Evolutionary conservation across 352 stramenopile species (phyloP).

Genomic region (Pythium phragmitis): DNA sequence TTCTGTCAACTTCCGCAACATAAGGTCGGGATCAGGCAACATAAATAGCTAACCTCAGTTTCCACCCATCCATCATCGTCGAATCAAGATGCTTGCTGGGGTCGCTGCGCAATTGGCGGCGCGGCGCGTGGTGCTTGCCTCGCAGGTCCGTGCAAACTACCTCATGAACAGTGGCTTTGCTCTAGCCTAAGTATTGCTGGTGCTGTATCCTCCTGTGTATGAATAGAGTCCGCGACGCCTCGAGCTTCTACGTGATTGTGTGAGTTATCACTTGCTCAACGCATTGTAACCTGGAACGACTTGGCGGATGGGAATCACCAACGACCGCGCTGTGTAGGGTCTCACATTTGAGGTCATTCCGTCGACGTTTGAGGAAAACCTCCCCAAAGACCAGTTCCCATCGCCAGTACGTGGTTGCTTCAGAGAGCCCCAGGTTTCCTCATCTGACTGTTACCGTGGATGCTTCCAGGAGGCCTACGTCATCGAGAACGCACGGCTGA

Average conservation of each 20-base stretch:
- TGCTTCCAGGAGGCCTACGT: conserved; percentile 60
- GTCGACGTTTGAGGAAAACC: conserved; percentile 82
- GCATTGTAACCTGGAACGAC: neutral
- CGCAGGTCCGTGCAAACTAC: conserved; percentile 33
- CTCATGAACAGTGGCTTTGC: neutral
- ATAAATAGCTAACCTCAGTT: neutral
- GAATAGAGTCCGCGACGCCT: conserved; percentile 66
- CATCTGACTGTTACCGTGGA: neutral
- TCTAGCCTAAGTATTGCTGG: neutral
- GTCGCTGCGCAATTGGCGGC: conserved; percentile 42
- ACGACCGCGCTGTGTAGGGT: conserved; percentile 35
- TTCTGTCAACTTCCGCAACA: conserved; percentile 3
- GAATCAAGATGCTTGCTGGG: conserved; percentile 43
- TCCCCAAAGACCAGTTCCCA: conserved; percentile 68
- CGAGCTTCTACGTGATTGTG: conserved; percentile 70
- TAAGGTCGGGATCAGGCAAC: neutral
- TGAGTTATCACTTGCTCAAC: conserved; percentile 29
- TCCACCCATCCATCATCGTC: too few species aligned
- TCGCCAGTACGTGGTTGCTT: conserved; percentile 36
- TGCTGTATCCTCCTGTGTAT: neutral
- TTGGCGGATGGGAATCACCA: neutral
- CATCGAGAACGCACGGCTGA: conserved; percentile 76
- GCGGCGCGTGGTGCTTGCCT: conserved; percentile 71
- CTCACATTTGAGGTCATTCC: conserved; percentile 75
- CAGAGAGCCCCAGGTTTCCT: too few species aligned